phyloP scores from a whole-genome alignment of 768 basidiomycete species.

The Naganishia vishniacii region DNA sequence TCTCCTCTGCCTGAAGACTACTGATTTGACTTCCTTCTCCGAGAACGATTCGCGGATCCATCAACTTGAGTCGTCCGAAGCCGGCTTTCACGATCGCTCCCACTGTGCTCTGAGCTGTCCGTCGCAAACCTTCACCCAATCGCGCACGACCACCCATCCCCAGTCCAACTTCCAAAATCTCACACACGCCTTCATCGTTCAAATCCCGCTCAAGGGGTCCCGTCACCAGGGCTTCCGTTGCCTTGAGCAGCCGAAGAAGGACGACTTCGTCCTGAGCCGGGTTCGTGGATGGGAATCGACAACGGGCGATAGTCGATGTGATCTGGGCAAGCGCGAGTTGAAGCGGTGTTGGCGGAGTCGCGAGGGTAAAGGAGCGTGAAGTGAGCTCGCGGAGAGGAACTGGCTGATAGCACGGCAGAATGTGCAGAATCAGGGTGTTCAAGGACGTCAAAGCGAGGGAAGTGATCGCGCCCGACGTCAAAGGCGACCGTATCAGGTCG shows the following conservation, averaged over 20 bases:
- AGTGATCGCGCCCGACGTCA: conserved; percentile 95
- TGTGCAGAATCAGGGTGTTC: conserved; percentile 68
- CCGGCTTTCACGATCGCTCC: conserved; percentile 76
- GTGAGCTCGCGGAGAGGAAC: conserved; percentile 7
- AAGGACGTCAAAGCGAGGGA: conserved; percentile 84
- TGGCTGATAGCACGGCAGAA: conserved; percentile 40
- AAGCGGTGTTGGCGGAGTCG: conserved; percentile 55
- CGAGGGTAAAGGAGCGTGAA: conserved; percentile 8
- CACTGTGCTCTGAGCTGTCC: conserved; percentile 64
- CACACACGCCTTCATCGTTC: conserved; percentile 91
- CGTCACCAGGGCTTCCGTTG: conserved; percentile 78
- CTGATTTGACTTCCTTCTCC: conserved; percentile 5
- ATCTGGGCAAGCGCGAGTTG: conserved; percentile 65
- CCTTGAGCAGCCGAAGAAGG: conserved; percentile 78
- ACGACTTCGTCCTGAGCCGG: conserved; percentile 97
- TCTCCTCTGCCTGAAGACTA: conserved; percentile 13
- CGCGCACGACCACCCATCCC: conserved; percentile 97
- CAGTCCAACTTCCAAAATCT: conserved; percentile 94
- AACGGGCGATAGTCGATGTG: conserved; percentile 83
- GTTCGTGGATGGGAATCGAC: conserved; percentile 96
- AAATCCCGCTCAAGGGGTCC: conserved; percentile 59
- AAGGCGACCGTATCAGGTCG: conserved; percentile 81
- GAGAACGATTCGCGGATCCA: conserved; percentile 28
- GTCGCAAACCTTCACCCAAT: conserved; percentile 54
- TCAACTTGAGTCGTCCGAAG: conserved; percentile 60